A percentile compares a stretch with the other conserved stretches of the same genome.
Conservation (phyloP, 208 protist species). For the Trypanosoma mega region DNA sequence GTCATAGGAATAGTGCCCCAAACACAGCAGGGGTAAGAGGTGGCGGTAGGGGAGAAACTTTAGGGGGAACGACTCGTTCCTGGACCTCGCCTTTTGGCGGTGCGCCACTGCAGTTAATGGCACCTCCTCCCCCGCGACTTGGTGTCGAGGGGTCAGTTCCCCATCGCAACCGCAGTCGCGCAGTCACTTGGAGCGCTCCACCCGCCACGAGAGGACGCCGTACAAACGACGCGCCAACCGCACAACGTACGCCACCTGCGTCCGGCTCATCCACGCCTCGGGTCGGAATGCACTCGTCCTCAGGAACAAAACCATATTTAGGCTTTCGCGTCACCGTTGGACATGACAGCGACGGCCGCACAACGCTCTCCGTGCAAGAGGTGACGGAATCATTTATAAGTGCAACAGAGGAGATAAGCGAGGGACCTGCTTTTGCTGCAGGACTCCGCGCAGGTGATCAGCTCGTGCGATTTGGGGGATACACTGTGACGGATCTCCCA, state of each 20-base stretch:
- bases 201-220: too few relatives aligned
- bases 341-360: conserved; percentile 13
- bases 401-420: conserved; percentile 30
- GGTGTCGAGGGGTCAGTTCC: too few relatives aligned
- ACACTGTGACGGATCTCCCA: conserved; percentile 80
- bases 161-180: too few relatives aligned
- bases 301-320: conserved; percentile 43
- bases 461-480: conserved; percentile 79
- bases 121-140: too few relatives aligned
- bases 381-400: conserved; percentile 48
- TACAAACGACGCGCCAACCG: too few relatives aligned
- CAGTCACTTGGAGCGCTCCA: too few relatives aligned
- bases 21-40: too few relatives aligned
- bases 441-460: conserved; percentile 65
- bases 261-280: not conserved
- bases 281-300: not conserved
- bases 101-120: too few relatives aligned
- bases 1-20: too few relatives aligned
- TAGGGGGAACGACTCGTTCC: too few relatives aligned
- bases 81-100: too few relatives aligned
- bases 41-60: too few relatives aligned
- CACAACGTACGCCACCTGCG: not conserved
- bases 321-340: conserved; percentile 71
- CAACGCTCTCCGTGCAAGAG: conserved; percentile 52
- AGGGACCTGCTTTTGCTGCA: conserved; percentile 55